Base-by-base conservation (phyloP, 2,329 filamentous ascomycete genomes). In the Colletotrichum sp. region DNA sequence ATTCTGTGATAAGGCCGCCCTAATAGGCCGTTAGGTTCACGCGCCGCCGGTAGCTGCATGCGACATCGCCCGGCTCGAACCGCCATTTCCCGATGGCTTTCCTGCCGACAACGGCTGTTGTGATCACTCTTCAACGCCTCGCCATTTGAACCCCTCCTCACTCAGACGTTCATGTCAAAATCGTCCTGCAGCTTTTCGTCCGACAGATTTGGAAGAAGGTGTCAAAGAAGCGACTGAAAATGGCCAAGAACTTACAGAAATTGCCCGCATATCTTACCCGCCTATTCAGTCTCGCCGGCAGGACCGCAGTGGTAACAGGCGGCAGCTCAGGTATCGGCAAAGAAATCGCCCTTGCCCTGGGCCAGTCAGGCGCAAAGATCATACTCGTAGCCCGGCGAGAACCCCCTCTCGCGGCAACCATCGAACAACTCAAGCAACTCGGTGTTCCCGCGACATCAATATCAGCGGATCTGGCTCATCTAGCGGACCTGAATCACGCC, bases 241-340 rank as follows among this genome's bases (percentile, higher is more conserved):
- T 76, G 74, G 70, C 74, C 9, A 65, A 71, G 28, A 76, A 76
- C 12, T 4, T 66, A 5, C 66, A 59, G 28, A 63, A 66, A n/a
- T 28, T 76, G 6, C 74, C 74, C 1, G 18, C 59, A 9, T 83
- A 83, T 59, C 80, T 84, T 30, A 66, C 80, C 28, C 77, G 78
- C 9, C 76, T 84, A 34, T 83, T 84, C 70, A 77, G 80, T 21
- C 81, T 84, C n/a, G 70, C 76, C 0, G 82, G 82, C 18, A 79
- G 78, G 48, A 79, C 80, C 7, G 83, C 82, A 0, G 78, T 84
- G 8, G 76, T 84, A 2, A 84, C 83, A 0, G 83, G 83, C 8
- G 83, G 80, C n/a, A 84, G 82, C 74, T 82, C 82, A 5, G 83
- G 83, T 13, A 84, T 84, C 65, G 83, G 83, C 12, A 81, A 81